These are phyloP conservation scores for Pichia nanzhaoensis DNA, from an alignment of 805 yeast genomes.

Conservation along the genomic window DNA sequence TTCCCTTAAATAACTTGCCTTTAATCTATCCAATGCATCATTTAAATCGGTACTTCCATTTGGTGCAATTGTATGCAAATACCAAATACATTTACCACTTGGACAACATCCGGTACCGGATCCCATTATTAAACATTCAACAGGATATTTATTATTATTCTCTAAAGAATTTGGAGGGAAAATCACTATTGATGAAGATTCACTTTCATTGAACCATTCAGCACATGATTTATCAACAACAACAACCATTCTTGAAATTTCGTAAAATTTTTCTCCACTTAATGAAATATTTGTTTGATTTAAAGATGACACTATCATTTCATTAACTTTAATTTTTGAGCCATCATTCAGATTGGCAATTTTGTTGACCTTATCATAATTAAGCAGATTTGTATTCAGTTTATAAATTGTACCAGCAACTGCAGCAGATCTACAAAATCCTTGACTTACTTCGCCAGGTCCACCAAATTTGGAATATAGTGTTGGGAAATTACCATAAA, in stretches of 20 bases:
- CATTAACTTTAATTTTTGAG: slow-evolving; percentile 63
- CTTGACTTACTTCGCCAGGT: slow-evolving; percentile 93
- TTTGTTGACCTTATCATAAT: slow-evolving; percentile 60
- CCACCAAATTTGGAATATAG: slow-evolving; percentile 91
- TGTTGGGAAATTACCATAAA: slow-evolving; percentile 92
- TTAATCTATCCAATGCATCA: slow-evolving; percentile 74
- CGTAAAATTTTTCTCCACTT: slow-evolving; percentile 26
- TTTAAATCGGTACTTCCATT: slow-evolving; percentile 64
- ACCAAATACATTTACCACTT: slow-evolving; percentile 84
- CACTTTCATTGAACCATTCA: slow-evolving; percentile 87
- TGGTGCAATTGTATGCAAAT: slow-evolving; percentile 69
- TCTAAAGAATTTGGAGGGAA: slow-evolving; percentile 83
- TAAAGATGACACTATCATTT: slow-evolving; percentile 73
- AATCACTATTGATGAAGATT: slow-evolving; percentile 79
- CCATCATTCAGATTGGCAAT: slow-evolving; percentile 74
- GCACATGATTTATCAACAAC: slow-evolving; percentile 80
- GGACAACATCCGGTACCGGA: slow-evolving; percentile 87
- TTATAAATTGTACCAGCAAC: slow-evolving; percentile 96
- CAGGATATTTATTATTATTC: slow-evolving; percentile 59
- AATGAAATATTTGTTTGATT: too few relatives aligned
- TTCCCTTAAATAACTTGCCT: slow-evolving; percentile 74
- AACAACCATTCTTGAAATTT: slow-evolving; percentile 69
- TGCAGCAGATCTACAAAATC: slow-evolving; percentile 95
- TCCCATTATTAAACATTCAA: slow-evolving; percentile 83
- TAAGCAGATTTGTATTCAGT: slow-evolving; percentile 57